Conservation (phyloP, 352 stramenopile genomes). For the Phytophthora crassamura region DNA sequence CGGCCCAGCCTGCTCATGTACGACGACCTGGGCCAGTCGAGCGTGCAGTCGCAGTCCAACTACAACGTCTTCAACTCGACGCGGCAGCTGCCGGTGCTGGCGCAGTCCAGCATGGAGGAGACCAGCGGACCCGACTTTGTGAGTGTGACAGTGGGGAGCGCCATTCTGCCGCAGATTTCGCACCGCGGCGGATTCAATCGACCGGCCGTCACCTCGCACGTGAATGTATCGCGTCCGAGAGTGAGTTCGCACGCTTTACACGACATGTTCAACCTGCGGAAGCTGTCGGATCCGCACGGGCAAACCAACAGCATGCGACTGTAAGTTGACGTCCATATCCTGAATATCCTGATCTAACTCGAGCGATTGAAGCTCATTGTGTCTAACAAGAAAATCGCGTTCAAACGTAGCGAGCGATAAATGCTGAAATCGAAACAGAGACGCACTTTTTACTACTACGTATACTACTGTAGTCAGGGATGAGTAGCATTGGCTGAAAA, state of each 20-base stretch:
- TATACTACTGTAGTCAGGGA: too few species aligned
- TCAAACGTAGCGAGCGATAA: too few species aligned
- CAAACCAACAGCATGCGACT: constrained; percentile 11
- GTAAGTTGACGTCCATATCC: constrained; percentile 3
- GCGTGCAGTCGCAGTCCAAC: constrained; percentile 34
- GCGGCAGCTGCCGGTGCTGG: constrained; percentile 13
- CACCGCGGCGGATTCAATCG: neutral
- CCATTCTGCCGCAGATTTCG: constrained; percentile 9
- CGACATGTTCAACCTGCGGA: constrained; percentile 35
- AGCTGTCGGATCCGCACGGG: constrained; percentile 11
- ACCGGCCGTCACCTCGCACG: neutral
- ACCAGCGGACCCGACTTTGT: constrained; percentile 21
- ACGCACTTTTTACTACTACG: too few species aligned
- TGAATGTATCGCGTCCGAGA: constrained; percentile 1
- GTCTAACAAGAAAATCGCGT: too few species aligned
- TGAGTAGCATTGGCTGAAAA: too few species aligned
- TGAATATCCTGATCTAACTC: neutral
- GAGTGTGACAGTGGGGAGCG: constrained; percentile 2
- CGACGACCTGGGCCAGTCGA: constrained; percentile 24
- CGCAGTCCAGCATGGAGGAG: constrained; percentile 14
- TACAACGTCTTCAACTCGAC: constrained; percentile 39
- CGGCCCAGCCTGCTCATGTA: constrained; percentile 31
- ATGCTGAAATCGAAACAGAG: too few species aligned
- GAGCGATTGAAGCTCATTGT: constrained; percentile 4
- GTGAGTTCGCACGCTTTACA: constrained; percentile 32